Base-by-base conservation (phyloP, 371 early-diverging fungal species). In the Thermomucor indicae-seudaticae region DNA sequence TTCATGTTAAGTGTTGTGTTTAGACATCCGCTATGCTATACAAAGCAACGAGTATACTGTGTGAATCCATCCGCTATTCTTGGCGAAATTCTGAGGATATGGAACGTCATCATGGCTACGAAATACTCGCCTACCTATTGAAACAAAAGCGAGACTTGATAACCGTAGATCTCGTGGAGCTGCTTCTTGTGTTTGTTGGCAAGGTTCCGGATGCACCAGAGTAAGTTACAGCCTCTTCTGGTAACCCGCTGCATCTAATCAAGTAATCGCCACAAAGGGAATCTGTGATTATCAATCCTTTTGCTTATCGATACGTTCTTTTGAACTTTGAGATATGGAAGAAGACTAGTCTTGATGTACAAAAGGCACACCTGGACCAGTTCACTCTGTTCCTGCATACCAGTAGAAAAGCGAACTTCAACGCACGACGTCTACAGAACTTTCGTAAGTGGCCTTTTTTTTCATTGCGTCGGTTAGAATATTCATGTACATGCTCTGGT, bases 11-110 rank as follows among this genome's bases (percentile, higher is more conserved):
- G 2, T 25, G 23, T 42, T 5, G 17, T 27, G 25, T 48, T 17
- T 51, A 86, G 79, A 80, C 84, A 0, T 53, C 81, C 1, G 75
- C 64, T 12, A 60, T 74, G 10, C 52, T 89, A n/a, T 73, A 73
- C 39, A 82, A 83, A 56, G 70, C 84, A 0, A 68, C 80, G n/a
- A 60, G 74, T 12, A 63, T 86, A 30, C 49, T 88, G 5, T 81
- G 83, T 35, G 80, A 85, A 40, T 61, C 76, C 14, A 78, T 90
- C 42, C 70, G 79, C 10, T 81, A 79, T 54, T 83, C 79, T 25
- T 87, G 87, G 86, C 53, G 88, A 16, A 83, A 86, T 51, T 77
- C 81, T 0, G 86, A 84, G 50, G 88, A 88, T 42, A 88, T 88
- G 86, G 86, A 86, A 47, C 67, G 81, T 17, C 70, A 71, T 22